Percentiles rank a stretch among this genome's conserved stretches.
phyloP scores from a whole-genome alignment of 306 rosid species.

The Corylus americana region DNA sequence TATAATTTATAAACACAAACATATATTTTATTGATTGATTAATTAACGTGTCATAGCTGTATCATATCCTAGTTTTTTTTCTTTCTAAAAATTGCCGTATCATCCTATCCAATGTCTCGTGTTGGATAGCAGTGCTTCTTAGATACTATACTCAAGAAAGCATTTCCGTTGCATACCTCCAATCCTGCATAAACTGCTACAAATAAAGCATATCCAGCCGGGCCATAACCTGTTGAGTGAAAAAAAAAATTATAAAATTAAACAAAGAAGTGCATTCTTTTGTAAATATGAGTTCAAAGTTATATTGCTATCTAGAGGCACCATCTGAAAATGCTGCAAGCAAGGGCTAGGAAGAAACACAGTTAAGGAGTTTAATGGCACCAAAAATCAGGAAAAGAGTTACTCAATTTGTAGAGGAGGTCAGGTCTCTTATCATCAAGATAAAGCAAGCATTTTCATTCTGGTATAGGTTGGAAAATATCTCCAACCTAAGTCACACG shows the following conservation, averaged over 20 bases:
- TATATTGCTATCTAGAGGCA: neutral
- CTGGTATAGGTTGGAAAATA: neutral
- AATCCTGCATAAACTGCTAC: conserved; percentile 95
- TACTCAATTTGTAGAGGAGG: neutral
- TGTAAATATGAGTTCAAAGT: neutral
- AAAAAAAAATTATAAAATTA: conserved; percentile 5
- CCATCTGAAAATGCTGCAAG: neutral
- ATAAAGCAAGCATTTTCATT: neutral
- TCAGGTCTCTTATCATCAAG: neutral
- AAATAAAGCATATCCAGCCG: conserved; percentile 90
- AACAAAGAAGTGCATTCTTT: neutral
- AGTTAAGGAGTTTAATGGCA: neutral
- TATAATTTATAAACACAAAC: neutral
- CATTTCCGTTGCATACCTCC: conserved; percentile 55
- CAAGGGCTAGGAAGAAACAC: neutral
- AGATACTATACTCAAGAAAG: conserved; percentile 7
- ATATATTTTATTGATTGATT: too few relatives aligned
- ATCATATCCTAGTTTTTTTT: too few relatives aligned
- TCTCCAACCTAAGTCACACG: neutral
- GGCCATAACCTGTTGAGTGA: conserved; percentile 81
- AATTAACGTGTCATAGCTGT: neutral
- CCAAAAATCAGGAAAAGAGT: neutral
- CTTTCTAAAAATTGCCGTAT: too few relatives aligned
- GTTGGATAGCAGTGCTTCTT: neutral
- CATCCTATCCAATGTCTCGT: neutral